Percentiles rank a stretch among this genome's conserved stretches.
Conservation (phyloP, 768 basidiomycete species). For the Fomitopsis pulvina region DNA sequence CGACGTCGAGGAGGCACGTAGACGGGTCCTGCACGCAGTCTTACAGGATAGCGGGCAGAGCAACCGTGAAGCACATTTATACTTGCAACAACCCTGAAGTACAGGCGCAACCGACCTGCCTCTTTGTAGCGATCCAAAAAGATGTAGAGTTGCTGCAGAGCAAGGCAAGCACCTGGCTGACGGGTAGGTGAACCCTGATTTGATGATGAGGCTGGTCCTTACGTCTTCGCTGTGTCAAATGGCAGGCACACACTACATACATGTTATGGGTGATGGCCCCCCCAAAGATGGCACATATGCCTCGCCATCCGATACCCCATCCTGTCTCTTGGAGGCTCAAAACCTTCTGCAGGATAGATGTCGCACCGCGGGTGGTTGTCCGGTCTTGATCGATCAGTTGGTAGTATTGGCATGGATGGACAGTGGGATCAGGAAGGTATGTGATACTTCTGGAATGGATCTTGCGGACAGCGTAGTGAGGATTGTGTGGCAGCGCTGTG, state of each 20-base stretch:
- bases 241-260: constrained; percentile 7
- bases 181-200: neutral
- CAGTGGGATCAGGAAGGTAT: constrained; percentile 8
- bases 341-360: constrained; percentile 5
- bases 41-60: neutral
- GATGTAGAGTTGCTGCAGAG: constrained; percentile 6
- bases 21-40: constrained; percentile 4
- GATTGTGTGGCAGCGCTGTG: constrained; percentile 3
- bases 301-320: neutral
- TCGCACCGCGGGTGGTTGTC: neutral
- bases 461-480: neutral
- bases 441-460: neutral
- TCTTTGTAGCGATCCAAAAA: constrained; percentile 7
- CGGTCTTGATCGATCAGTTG: neutral
- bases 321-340: constrained; percentile 1
- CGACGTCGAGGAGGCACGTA: neutral
- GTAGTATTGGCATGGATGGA: constrained; percentile 7
- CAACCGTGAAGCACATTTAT: constrained; percentile 9
- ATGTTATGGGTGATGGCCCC: neutral
- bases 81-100: constrained; percentile 7
- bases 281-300: neutral
- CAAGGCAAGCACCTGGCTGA: neutral
- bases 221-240: neutral
- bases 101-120: constrained; percentile 4
- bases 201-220: too few relatives aligned